phyloP scores from a whole-genome alignment of 768 basidiomycete genomes.

The Lenzites betulinus region DNA sequence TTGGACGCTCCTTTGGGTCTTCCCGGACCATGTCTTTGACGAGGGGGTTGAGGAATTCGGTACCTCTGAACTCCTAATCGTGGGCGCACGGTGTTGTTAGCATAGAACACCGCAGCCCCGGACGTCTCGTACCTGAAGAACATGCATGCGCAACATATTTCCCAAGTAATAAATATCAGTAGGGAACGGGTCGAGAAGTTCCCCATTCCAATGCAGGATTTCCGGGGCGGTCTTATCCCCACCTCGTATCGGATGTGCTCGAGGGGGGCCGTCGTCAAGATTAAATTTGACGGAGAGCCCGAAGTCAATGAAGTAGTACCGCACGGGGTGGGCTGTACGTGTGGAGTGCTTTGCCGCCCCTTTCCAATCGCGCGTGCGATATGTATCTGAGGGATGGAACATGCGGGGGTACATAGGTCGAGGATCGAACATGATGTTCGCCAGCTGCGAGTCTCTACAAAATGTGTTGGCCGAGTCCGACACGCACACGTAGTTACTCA shows the following conservation, averaged over 20 bases:
- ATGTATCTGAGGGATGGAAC: constrained; percentile 27
- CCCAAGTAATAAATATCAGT: constrained; percentile 29
- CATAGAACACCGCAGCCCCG: neutral
- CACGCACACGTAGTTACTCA: neutral
- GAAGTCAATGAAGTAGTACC: no score
- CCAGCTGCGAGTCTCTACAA: constrained; percentile 2
- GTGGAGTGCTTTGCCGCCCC: constrained; percentile 22
- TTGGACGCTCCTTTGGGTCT: constrained; percentile 35
- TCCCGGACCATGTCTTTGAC: constrained; percentile 36
- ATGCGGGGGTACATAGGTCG: constrained; percentile 6
- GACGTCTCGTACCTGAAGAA: constrained; percentile 11
- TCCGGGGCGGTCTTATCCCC: constrained; percentile 27
- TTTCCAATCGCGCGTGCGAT: constrained; percentile 30
- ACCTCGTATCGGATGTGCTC: constrained; percentile 11
- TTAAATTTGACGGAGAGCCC: constrained; percentile 21
- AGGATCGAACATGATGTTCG: constrained; percentile 19
- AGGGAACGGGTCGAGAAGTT: constrained; percentile 20
- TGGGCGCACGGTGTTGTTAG: neutral
- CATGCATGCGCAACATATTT: constrained; percentile 17
- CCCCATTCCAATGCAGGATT: constrained; percentile 8
- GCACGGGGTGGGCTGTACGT: constrained; percentile 36
- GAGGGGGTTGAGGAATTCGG: constrained; percentile 36
- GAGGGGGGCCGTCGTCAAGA: constrained; percentile 14
- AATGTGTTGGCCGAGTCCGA: no score
- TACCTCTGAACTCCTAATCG: constrained; percentile 24